phyloP scores from a whole-genome alignment of 1,139 yeast genomes.

The Meyerozyma carpophila region DNA sequence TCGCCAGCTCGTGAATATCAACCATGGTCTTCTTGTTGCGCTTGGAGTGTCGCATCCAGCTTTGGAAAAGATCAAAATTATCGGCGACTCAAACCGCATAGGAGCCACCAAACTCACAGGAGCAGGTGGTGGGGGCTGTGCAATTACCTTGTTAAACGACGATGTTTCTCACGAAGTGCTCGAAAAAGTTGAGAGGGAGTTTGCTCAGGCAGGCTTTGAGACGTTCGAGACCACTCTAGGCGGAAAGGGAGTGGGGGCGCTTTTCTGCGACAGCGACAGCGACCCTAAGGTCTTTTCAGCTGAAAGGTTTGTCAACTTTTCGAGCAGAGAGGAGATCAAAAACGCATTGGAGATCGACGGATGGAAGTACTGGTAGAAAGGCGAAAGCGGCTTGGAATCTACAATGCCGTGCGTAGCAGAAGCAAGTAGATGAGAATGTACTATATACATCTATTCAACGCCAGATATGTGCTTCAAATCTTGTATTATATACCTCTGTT shows the following conservation, averaged over 20 bases:
- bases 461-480: background rate
- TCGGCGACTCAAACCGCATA: constrained; percentile 54
- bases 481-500: constrained; percentile 78
- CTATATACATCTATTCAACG: too few relatives aligned
- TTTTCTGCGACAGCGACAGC: constrained; percentile 15
- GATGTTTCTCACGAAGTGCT: constrained; percentile 28
- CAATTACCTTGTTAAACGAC: constrained; percentile 72
- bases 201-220: constrained; percentile 54
- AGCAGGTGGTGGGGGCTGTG: constrained; percentile 99
- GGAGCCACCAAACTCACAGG: constrained; percentile 96
- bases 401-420: too few relatives aligned
- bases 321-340: constrained; percentile 44
- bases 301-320: constrained; percentile 31
- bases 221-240: constrained; percentile 83
- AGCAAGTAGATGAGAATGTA: too few relatives aligned
- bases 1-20: constrained; percentile 67
- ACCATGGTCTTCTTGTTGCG: constrained; percentile 83
- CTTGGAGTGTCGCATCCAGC: constrained; percentile 92
- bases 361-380: constrained; percentile 58
- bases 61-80: constrained; percentile 63
- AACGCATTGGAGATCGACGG: constrained; percentile 39
- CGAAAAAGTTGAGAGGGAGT: constrained; percentile 25
- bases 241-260: constrained; percentile 77
- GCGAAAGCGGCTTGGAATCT: too few relatives aligned
- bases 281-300: constrained; percentile 18